Conservation (phyloP, 805 yeast genomes). For the Wickerhamomyces canadensis region DNA sequence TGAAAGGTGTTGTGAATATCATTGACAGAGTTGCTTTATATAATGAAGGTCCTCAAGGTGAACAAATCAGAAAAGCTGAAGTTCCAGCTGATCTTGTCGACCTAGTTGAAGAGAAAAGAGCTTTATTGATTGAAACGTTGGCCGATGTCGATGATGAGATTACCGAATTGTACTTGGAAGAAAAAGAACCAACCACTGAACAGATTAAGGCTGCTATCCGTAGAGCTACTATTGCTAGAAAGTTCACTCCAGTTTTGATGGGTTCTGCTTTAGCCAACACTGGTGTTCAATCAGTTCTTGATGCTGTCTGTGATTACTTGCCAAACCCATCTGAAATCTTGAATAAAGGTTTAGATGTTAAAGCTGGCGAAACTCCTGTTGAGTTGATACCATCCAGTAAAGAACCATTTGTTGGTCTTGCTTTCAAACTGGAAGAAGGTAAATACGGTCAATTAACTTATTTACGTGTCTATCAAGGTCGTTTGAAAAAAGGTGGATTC, state of each 20-base stretch:
- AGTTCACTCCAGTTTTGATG: constrained; percentile 98
- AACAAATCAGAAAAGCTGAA: constrained; percentile 55
- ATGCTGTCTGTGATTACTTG: constrained; percentile 91
- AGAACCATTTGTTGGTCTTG: constrained; percentile 89
- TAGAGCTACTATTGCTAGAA: constrained; percentile 91
- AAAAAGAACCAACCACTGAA: constrained; percentile 75
- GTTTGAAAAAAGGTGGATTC: constrained; percentile 81
- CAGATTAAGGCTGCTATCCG: constrained; percentile 89
- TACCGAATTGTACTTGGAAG: constrained; percentile 89
- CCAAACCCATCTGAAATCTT: constrained; percentile 94
- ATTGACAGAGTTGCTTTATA: constrained; percentile 83
- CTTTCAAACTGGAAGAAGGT: constrained; percentile 99
- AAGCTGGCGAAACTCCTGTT: constrained; percentile 60
- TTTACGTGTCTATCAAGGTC: constrained; percentile 95
- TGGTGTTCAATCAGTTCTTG: constrained; percentile 92
- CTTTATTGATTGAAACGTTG: constrained; percentile 79
- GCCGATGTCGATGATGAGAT: constrained; percentile 99
- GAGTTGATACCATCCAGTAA: constrained; percentile 65
- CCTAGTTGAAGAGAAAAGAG: constrained; percentile 86
- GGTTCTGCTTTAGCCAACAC: constrained; percentile 97
- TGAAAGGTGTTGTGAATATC: constrained; percentile 87
- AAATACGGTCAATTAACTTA: constrained; percentile 96
- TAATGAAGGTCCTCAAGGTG: constrained; percentile 91
- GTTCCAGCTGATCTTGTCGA: constrained; percentile 79
- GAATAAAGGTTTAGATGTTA: constrained; percentile 81